Percentiles rank a stretch among this genome's conserved stretches.
phyloP scores from a whole-genome alignment of 2,329 filamentous ascomycete species.

The Calonectria hongkongensis region DNA sequence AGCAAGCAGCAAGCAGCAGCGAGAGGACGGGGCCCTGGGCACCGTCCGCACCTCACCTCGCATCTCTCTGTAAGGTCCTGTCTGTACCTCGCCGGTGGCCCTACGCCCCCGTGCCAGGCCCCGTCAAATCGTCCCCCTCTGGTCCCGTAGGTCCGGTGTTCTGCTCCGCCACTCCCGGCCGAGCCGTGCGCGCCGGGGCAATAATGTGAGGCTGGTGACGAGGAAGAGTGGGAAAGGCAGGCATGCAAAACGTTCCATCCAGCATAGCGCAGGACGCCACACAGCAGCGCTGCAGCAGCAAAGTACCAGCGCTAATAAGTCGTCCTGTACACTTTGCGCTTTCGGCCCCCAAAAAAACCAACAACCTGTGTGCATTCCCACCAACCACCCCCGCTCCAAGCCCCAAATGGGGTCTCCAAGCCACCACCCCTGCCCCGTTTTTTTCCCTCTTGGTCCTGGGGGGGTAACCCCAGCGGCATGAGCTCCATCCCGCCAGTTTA shows the following conservation, averaged over 20 bases:
- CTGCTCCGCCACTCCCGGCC: constrained; percentile 52
- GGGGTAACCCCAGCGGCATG: constrained; percentile 39
- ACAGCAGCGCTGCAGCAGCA: constrained; percentile 5
- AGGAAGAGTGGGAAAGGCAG: background rate
- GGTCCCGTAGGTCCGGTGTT: constrained; percentile 13
- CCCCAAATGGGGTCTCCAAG: constrained; percentile 35
- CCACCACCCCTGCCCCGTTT: constrained; percentile 42
- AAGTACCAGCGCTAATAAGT: background rate
- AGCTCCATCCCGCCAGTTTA: constrained; percentile 52
- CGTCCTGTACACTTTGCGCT: background rate
- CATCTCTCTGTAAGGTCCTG: too few species aligned
- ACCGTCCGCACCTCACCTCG: background rate
- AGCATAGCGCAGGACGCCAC: constrained; percentile 14
- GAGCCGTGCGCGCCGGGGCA: constrained; percentile 36
- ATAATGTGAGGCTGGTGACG: constrained; percentile 29
- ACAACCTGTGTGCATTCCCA: background rate
- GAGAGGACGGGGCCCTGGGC: background rate
- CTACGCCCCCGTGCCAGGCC: constrained; percentile 10
- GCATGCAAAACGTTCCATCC: constrained; percentile 20
- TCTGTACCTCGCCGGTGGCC: constrained; percentile 9
- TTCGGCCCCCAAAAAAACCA: constrained; percentile 15
- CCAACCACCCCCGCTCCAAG: constrained; percentile 29
- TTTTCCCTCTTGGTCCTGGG: constrained; percentile 45
- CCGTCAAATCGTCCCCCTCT: constrained; percentile 1
- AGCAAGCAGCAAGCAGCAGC: too few species aligned